Base-by-base conservation (phyloP, 345 rosid genomes). In the Hibiscus syriacus region DNA sequence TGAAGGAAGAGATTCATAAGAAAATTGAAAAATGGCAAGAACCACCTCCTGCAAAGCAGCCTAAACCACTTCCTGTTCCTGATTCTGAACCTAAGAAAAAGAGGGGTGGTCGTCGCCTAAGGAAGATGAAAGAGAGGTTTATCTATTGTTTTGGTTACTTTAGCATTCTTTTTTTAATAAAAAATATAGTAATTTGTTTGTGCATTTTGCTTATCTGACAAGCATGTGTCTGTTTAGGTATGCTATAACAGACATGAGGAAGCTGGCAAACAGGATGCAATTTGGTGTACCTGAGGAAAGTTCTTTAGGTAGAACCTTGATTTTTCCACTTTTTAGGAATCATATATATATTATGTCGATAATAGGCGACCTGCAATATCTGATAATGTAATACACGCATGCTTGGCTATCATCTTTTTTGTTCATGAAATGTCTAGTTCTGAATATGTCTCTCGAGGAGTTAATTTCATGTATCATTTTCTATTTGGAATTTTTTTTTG, bases 1-100 rank as follows among this genome's bases (percentile, higher is more conserved):
- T 89, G 3, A 78, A 80, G 57, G 98, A 91, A 43, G 89, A 81
- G 57, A 86, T 94, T 7, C 79, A 68, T 50, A 94, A 94, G 85
- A 94, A 91, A 77, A 89, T 94, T 73, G 96, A 91, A 73, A 94
- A 91, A 77, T 91, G 98, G 96, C 98, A 94, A 74, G 97, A 94
- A 79, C 97, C 95, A 26, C 98, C 99, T 74, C 98, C 96, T 60
- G 95, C 98, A 58, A 94, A 87, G 85, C 96, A 91, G 76, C 96
- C 96, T 75, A 91, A 78, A 78, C 98, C 98, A 3, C 97, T 94
- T 77, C 99, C 99, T 16, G 97, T 91, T 74, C 98, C 98, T 62
- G 98, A 94, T 77, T 94, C 98, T n/a, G 98, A 94, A 72, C 98
- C 99, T 34, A 91, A 94, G 73, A 91, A 91, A 45, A 89, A 89